Evolutionary conservation across 202 grass and related monocot species (phyloP), one percentile per base, ranked within the genome.

Genomic region (Schoenoplectus triqueter): DNA sequence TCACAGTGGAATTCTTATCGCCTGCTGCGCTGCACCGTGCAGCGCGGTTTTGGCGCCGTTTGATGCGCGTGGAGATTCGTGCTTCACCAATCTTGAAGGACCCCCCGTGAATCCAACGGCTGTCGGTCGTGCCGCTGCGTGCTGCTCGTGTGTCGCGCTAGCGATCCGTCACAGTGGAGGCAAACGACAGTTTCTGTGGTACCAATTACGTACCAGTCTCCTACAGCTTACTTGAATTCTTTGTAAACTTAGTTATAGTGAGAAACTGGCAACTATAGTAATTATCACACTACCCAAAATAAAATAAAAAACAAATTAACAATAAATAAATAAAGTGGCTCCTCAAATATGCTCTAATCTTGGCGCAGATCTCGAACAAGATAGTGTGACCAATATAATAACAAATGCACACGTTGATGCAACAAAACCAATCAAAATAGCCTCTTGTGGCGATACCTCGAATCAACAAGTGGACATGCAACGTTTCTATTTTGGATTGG

Each of bases 311-410:
- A 59, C 56, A 59, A 59, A 59, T 59, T 59, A 59, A 59, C 14
- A 73, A 51, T 20, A 18, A 21, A 72, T 31, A 47, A 2, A 14
- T 51, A 20, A 55, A 54, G 9, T 75, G 49, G 52, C 52, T 42
- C 52, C 13, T 31, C 31, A 31, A 31, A 31, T 31, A 31, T 31
- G 31, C 31, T 59, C 47, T 14, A 59, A 59, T 78, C 73, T 41
- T 59, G 54, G 54, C 22, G 74, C 74, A 78, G 73, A 76, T 76
- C 73, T 76, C 73, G 19, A 76, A 56, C 11, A 39, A 76, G 73
- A 76, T 76, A 56, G 73, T 76, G 73, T 40, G 7, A 72, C 50
- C 10, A 76, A 76, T 57, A 76, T 78, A 78, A 59, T 41, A 78
- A 42, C 39, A 59, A 40, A 3, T 14, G 10, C 41, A 42, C 13